A percentile compares a stretch with the other conserved stretches of the same genome.
phyloP scores from a whole-genome alignment of 2,329 filamentous ascomycete genomes.

The Gliomastix tumulicola region DNA sequence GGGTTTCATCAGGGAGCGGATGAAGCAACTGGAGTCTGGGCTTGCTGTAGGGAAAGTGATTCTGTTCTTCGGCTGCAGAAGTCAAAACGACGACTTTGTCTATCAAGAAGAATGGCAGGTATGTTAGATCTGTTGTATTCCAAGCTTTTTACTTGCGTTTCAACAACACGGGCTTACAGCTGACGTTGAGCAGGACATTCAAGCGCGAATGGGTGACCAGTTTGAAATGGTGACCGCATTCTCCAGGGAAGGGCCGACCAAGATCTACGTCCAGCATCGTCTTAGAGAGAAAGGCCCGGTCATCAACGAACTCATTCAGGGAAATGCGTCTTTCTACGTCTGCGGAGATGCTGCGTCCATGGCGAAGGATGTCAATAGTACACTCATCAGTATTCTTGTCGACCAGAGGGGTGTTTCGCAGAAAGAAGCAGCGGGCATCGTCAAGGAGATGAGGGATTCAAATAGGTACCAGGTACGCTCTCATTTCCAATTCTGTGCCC shows the following conservation, averaged over 20 bases:
- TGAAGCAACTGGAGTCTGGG: constrained; percentile 50
- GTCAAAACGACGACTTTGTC: constrained; percentile 42
- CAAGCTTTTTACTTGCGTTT: constrained; percentile 24
- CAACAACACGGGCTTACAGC: constrained; percentile 81
- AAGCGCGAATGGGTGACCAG: constrained; percentile 68
- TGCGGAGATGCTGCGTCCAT: constrained; percentile 90
- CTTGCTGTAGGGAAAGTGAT: constrained; percentile 13
- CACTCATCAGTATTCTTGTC: background rate
- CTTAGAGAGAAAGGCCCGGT: constrained; percentile 70
- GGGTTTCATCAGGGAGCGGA: constrained; percentile 16
- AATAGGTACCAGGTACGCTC: background rate
- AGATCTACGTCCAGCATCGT: constrained; percentile 87
- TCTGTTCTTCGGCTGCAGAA: constrained; percentile 55
- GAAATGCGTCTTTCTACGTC: constrained; percentile 85
- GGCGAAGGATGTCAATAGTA: constrained; percentile 37
- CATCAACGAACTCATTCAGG: constrained; percentile 70
- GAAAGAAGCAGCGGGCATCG: background rate
- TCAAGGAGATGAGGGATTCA: background rate
- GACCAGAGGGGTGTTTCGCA: background rate
- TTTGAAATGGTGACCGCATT: constrained; percentile 83
- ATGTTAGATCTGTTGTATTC: constrained; percentile 45
- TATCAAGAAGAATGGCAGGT: constrained; percentile 34
- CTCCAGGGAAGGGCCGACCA: constrained; percentile 71
- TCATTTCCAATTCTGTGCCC: no score
- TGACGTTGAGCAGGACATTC: constrained; percentile 81